A percentile compares a stretch with the other conserved stretches of the same genome.
These are phyloP conservation scores for Termitomyces sp. DNA, from an alignment of 768 basidiomycete species.

Conservation along the genomic window DNA sequence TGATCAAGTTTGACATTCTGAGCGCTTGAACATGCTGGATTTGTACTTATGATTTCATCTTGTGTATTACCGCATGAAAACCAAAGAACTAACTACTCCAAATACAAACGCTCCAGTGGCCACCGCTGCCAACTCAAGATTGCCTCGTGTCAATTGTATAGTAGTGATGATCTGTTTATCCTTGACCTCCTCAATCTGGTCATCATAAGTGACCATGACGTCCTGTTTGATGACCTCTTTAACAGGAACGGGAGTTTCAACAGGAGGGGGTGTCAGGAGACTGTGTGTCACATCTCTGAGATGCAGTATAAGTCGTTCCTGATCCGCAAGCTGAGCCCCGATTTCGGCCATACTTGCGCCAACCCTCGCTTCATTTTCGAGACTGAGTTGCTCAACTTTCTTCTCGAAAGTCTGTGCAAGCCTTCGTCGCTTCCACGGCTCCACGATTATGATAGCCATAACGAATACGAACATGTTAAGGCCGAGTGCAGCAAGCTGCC, in stretches of 20 bases:
- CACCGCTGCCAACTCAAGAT: slow-evolving; percentile 20
- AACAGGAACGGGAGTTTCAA: not conserved
- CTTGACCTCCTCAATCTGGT: slow-evolving; percentile 3
- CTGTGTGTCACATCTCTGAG: slow-evolving; percentile 9
- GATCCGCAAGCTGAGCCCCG: slow-evolving; percentile 40
- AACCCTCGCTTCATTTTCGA: slow-evolving; percentile 46
- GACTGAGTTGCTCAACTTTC: slow-evolving; percentile 64
- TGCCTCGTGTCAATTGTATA: slow-evolving; percentile 4
- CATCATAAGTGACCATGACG: not conserved
- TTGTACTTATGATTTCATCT: not conserved
- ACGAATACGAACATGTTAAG: slow-evolving; percentile 91
- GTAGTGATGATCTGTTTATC: slow-evolving; percentile 3
- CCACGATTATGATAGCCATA: slow-evolving; percentile 83
- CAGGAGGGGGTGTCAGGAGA: not conserved
- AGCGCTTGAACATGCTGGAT: not conserved
- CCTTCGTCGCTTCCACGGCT: slow-evolving; percentile 91
- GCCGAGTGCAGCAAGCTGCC: slow-evolving; percentile 76
- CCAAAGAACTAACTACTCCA: slow-evolving; percentile 25
- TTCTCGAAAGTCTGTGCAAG: slow-evolving; percentile 87
- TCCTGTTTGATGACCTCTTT: slow-evolving; percentile 4
- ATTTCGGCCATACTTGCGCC: slow-evolving; percentile 44
- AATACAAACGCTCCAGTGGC: slow-evolving; percentile 30
- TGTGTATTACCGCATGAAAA: slow-evolving; percentile 21
- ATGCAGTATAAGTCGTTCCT: slow-evolving; percentile 20
- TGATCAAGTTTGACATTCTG: not conserved